Conservation (phyloP, 768 basidiomycete genomes). For the Sporobolomyces phaffii region DNA sequence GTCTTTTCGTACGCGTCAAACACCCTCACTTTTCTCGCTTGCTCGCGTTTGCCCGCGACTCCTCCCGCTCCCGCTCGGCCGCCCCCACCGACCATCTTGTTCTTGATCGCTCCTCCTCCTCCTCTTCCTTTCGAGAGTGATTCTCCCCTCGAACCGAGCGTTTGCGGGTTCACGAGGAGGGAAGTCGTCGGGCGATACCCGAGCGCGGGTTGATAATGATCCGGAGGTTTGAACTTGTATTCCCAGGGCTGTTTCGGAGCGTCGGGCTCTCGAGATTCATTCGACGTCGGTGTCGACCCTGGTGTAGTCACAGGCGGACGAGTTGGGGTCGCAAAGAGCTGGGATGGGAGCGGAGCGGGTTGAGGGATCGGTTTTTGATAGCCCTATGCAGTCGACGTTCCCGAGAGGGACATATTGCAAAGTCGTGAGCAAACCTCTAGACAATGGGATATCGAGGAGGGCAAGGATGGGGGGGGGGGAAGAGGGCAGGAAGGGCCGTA, state of each 20-base stretch:
- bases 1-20: conserved; percentile 19
- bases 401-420: no score
- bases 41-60: neutral
- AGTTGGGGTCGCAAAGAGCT: neutral
- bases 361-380: conserved; percentile 12
- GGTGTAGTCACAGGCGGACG: neutral
- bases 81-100: neutral
- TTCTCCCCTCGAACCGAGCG: neutral
- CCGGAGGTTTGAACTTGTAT: conserved; percentile 20
- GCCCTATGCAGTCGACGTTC: conserved; percentile 2
- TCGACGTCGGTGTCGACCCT: neutral
- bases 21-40: conserved; percentile 4
- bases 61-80: neutral
- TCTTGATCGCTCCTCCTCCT: neutral
- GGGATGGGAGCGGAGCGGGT: conserved; percentile 16
- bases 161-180: neutral
- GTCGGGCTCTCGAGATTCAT: no score
- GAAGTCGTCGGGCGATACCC: conserved; percentile 8
- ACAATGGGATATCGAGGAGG: no score
- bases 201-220: conserved; percentile 17
- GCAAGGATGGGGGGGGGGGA: no score
- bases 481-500: conserved; percentile 38
- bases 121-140: neutral
- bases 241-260: conserved; percentile 14
- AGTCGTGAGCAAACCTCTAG: no score